phyloP scores from a whole-genome alignment of 192 early-diverging fungal genomes.

The Coemansia sp. region DNA sequence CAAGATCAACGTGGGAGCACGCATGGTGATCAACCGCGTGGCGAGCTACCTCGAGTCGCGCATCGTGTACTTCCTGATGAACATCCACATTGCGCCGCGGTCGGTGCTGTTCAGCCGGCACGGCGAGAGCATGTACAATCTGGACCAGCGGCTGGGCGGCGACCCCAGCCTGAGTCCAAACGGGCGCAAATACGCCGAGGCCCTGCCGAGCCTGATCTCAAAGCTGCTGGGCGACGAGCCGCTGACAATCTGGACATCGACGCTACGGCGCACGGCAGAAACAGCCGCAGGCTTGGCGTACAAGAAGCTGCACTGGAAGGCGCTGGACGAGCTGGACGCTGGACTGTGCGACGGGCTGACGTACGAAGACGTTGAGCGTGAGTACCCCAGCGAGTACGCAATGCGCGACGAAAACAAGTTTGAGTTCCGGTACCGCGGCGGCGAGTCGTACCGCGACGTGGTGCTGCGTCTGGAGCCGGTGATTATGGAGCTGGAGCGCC shows the following conservation, averaged over 20 bases:
- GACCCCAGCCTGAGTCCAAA: conserved; percentile 86
- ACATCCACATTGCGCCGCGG: conserved; percentile 93
- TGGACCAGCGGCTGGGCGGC: conserved; percentile 90
- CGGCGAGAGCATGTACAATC: conserved; percentile 94
- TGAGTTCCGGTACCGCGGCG: conserved; percentile 80
- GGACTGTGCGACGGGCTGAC: conserved; percentile 98
- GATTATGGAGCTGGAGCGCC: conserved; percentile 98
- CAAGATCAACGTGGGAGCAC: conserved; percentile 89
- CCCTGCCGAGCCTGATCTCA: conserved; percentile 79
- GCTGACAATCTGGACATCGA: conserved; percentile 95
- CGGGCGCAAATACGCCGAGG: conserved; percentile 81
- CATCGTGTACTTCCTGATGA: conserved; percentile 99
- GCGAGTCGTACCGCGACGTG: conserved; percentile 93
- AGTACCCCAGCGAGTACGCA: conserved; percentile 91
- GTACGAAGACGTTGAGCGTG: conserved; percentile 95
- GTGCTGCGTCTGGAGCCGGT: conserved; percentile 96
- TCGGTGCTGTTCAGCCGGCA: conserved; percentile 91
- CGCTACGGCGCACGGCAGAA: conserved; percentile 89
- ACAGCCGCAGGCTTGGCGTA: conserved; percentile 78
- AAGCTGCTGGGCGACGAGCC: conserved; percentile 71
- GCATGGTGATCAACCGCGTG: conserved; percentile 92
- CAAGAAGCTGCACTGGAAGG: conserved; percentile 95
- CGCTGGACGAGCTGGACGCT: conserved; percentile 94
- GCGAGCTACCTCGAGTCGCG: conserved; percentile 93
- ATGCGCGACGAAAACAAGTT: conserved; percentile 98